phyloP scores from a whole-genome alignment of 1,284 basidiomycete genomes.

The Fomitopsis schrenkii region DNA sequence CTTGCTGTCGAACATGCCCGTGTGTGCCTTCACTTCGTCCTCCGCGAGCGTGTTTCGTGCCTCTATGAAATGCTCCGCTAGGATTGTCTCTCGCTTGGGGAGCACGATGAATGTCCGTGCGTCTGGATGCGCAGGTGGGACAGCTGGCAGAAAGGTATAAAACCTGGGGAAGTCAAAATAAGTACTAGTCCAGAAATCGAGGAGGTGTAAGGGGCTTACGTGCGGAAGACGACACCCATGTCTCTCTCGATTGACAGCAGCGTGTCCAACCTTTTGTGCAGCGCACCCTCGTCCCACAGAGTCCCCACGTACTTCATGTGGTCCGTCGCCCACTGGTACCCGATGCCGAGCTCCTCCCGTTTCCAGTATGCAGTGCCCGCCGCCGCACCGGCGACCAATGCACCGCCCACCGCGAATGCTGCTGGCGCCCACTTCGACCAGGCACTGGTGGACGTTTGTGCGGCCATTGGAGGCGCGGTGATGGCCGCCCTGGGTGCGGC shows the following conservation, averaged over 20 bases:
- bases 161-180: slow-evolving; percentile 45
- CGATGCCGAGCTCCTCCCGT: slow-evolving; percentile 64
- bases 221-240: slow-evolving; percentile 68
- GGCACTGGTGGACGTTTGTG: slow-evolving; percentile 20
- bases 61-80: slow-evolving; percentile 54
- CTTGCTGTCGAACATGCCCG: slow-evolving; percentile 80
- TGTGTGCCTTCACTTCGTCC: slow-evolving; percentile 87
- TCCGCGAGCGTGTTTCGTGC: slow-evolving; percentile 62
- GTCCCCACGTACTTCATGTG: slow-evolving; percentile 90
- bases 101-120: slow-evolving; percentile 76
- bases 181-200: not conserved
- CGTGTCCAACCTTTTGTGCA: slow-evolving; percentile 60
- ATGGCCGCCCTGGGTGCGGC: slow-evolving; percentile 24
- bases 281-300: slow-evolving; percentile 76
- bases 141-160: slow-evolving; percentile 71
- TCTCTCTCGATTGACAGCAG: slow-evolving; percentile 57
- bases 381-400: slow-evolving; percentile 77
- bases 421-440: slow-evolving; percentile 67
- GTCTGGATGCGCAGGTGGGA: slow-evolving; percentile 45
- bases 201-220: slow-evolving; percentile 44
- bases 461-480: not conserved
- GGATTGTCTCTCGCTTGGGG: slow-evolving; percentile 50
- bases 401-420: slow-evolving; percentile 62
- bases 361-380: slow-evolving; percentile 83
- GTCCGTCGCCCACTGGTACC: slow-evolving; percentile 79